These are phyloP conservation scores for Trichoderma polysporum DNA, from an alignment of 2,329 filamentous ascomycete species.

Conservation along the genomic window DNA sequence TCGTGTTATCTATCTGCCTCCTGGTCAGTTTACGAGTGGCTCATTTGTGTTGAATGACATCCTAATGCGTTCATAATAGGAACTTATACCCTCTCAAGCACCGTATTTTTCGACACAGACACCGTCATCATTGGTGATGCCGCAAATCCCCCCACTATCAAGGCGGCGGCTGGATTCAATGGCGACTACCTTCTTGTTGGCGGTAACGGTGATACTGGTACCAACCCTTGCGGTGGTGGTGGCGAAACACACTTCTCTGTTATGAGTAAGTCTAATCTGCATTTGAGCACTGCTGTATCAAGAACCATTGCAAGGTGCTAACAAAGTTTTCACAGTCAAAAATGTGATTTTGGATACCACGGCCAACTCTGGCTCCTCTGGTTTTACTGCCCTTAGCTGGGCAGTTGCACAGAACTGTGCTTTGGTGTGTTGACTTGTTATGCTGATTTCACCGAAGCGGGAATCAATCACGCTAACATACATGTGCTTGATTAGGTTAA, in stretches of 20 bases:
- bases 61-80: constrained; percentile 11
- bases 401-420: constrained; percentile 27
- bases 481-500: constrained; percentile 17
- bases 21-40: constrained; percentile 9
- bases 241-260: constrained; percentile 27
- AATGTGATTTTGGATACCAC: constrained; percentile 27
- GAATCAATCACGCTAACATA: background rate
- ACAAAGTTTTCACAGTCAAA: constrained; percentile 17
- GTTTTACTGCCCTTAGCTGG: constrained; percentile 25
- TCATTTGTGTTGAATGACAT: background rate
- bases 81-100: constrained; percentile 23
- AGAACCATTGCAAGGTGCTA: background rate
- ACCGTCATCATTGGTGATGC: constrained; percentile 83
- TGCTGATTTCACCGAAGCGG: background rate
- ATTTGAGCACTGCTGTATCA: background rate
- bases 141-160: constrained; percentile 64
- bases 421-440: constrained; percentile 6
- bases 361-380: constrained; percentile 18
- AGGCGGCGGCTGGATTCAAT: constrained; percentile 64
- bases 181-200: constrained; percentile 43
- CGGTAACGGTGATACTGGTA: constrained; percentile 23
- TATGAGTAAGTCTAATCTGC: constrained; percentile 19
- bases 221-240: constrained; percentile 22
- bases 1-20: constrained; percentile 25
- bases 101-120: constrained; percentile 39